Percentiles rank a stretch among this genome's conserved stretches.
Conservation (phyloP, 2,329 filamentous ascomycete species). For the Sporothrix humicola region DNA sequence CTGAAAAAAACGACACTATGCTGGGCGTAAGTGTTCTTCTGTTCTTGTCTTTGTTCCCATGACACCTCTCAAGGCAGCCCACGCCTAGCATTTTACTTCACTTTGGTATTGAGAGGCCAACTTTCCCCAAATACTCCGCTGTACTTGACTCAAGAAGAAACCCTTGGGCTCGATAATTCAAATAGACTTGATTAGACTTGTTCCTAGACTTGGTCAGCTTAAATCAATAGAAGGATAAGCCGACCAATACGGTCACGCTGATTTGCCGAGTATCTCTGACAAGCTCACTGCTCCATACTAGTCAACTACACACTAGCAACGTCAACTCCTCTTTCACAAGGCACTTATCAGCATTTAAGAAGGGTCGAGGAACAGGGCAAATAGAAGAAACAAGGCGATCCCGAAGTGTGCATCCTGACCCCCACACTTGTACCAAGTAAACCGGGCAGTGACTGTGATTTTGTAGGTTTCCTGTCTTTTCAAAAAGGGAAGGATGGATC, state of each 20-base stretch:
- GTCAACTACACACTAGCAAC: conserved; percentile 2
- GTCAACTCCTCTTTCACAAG: background rate
- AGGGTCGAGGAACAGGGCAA: too few species aligned
- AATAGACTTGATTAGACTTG: background rate
- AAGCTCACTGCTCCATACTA: background rate
- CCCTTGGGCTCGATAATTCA: background rate
- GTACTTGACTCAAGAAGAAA: conserved; percentile 4
- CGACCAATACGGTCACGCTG: conserved; percentile 9
- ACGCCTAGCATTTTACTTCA: background rate
- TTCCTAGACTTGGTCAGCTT: background rate
- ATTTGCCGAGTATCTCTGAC: conserved; percentile 24
- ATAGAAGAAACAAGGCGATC: too few species aligned
- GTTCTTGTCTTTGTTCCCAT: background rate
- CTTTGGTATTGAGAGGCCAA: background rate
- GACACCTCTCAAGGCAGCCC: conserved; percentile 4
- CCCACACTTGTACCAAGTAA: background rate
- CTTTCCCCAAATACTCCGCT: background rate
- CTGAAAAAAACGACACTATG: background rate
- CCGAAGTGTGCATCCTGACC: background rate
- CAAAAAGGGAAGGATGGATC: background rate
- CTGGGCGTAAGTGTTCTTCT: background rate
- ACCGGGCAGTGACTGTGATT: conserved; percentile 1
- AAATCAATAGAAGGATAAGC: background rate
- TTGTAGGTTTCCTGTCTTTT: background rate
- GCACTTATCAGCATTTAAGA: background rate